phyloP scores from a whole-genome alignment of 805 yeast species.

The Priceomyces castillae region DNA sequence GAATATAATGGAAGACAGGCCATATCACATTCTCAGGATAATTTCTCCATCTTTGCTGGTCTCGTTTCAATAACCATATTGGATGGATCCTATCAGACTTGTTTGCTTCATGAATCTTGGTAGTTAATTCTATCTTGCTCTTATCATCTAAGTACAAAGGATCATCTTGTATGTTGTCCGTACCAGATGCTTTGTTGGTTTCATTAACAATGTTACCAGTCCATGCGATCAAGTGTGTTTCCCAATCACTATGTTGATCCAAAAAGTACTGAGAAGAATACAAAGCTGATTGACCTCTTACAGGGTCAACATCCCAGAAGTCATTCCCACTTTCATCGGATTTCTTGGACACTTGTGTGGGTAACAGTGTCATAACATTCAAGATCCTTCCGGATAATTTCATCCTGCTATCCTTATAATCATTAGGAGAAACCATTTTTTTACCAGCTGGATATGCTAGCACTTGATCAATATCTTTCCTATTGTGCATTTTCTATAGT shows the following conservation, averaged over 20 bases:
- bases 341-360: slow-evolving; percentile 54
- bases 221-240: slow-evolving; percentile 89
- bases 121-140: slow-evolving; percentile 53
- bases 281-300: slow-evolving; percentile 82
- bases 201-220: slow-evolving; percentile 74
- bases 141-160: slow-evolving; percentile 57
- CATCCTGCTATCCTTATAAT: slow-evolving; percentile 25
- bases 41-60: slow-evolving; percentile 80
- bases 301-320: slow-evolving; percentile 58
- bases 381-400: slow-evolving; percentile 64
- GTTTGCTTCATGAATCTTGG: slow-evolving; percentile 44
- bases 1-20: slow-evolving; percentile 94
- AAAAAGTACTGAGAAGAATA: slow-evolving; percentile 71
- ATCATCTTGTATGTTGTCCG: slow-evolving; percentile 49
- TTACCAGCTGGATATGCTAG: slow-evolving; percentile 22
- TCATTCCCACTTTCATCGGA: slow-evolving; percentile 27
- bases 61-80: slow-evolving; percentile 79
- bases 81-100: slow-evolving; percentile 66
- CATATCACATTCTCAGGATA: slow-evolving; percentile 89
- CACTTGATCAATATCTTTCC: slow-evolving; percentile 9
- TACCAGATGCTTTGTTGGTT: slow-evolving; percentile 14
- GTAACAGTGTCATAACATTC: slow-evolving; percentile 65
- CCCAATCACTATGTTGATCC: slow-evolving; percentile 72
- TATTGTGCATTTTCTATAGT: slow-evolving; percentile 4
- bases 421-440: slow-evolving; percentile 26